Percentiles rank a stretch among this genome's conserved stretches.
These are phyloP conservation scores for Aspergillus chevalieri DNA, from an alignment of 2,329 filamentous ascomycete species.

Conservation along the genomic window DNA sequence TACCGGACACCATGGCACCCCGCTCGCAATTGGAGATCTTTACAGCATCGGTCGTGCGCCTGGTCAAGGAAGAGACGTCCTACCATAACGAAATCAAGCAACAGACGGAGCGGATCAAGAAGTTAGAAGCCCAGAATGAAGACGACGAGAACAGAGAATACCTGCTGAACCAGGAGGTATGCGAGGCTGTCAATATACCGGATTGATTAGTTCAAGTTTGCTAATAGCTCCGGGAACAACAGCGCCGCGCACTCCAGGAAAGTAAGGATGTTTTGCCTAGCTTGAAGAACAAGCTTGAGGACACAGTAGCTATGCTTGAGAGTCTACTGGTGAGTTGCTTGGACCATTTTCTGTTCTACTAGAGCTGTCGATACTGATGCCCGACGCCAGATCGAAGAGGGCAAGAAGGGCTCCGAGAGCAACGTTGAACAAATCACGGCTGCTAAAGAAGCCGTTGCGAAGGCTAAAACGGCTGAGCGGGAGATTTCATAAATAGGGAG, in stretches of 20 bases:
- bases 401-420: constrained; percentile 33
- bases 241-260: constrained; percentile 79
- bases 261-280: constrained; percentile 76
- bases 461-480: constrained; percentile 33
- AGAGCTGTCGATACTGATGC: constrained; percentile 2
- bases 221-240: constrained; percentile 8
- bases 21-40: constrained; percentile 77
- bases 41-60: constrained; percentile 69
- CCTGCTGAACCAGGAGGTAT: constrained; percentile 78
- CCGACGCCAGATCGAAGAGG: constrained; percentile 30
- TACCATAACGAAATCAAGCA: constrained; percentile 80
- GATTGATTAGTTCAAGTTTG: neutral
- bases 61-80: constrained; percentile 84
- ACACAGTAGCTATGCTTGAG: constrained; percentile 67
- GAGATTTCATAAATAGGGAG: constrained; percentile 28
- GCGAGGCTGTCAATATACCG: constrained; percentile 12
- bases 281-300: constrained; percentile 63
- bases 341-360: neutral
- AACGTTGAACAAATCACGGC: constrained; percentile 37
- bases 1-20: constrained; percentile 59
- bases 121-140: constrained; percentile 59
- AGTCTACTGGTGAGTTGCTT: constrained; percentile 62
- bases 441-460: constrained; percentile 36
- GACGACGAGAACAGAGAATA: constrained; percentile 75
- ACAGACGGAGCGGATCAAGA: constrained; percentile 66